phyloP scores from a whole-genome alignment of 148 eudicot species.

The Agrostemma githago region DNA sequence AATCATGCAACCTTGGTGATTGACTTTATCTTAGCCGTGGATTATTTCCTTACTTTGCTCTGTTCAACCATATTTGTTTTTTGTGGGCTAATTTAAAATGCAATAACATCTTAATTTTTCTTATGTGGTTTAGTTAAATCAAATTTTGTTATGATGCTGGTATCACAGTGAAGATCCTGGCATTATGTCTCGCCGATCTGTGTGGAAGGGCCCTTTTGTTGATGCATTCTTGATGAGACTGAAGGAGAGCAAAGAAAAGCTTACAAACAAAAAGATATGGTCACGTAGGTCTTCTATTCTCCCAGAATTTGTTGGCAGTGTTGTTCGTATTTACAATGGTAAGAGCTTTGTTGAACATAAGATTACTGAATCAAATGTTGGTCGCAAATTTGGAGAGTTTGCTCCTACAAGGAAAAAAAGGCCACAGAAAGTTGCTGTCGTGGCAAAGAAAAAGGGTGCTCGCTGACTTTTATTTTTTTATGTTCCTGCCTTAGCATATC shows the following conservation, averaged over 20 bases:
- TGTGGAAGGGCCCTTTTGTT: conserved; percentile 40
- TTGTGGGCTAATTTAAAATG: background rate
- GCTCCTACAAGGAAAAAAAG: conserved; percentile 37
- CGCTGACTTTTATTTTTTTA: conserved; percentile 18
- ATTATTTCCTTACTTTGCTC: background rate
- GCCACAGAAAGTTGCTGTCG: conserved; percentile 28
- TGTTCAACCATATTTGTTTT: background rate
- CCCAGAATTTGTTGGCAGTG: conserved; percentile 34
- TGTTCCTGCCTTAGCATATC: background rate
- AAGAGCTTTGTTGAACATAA: conserved; percentile 36
- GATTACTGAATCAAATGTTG: conserved; percentile 47
- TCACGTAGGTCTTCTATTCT: conserved; percentile 34
- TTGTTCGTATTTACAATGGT: conserved; percentile 36
- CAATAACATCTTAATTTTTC: background rate
- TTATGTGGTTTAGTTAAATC: background rate
- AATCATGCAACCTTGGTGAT: background rate
- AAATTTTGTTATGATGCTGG: conserved; percentile 1
- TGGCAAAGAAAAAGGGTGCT: conserved; percentile 24
- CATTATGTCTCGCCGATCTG: conserved; percentile 36
- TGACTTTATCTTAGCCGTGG: background rate
- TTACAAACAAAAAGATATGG: conserved; percentile 36
- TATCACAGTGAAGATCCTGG: conserved; percentile 5
- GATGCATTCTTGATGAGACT: conserved; percentile 40
- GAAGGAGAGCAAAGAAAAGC: conserved; percentile 32
- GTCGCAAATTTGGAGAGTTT: conserved; percentile 57